Evolutionary conservation across 345 rosid genomes (phyloP), one percentile per base, ranked within the genome.

Genomic region (sweet orange (Citrus sinensis)): DNA sequence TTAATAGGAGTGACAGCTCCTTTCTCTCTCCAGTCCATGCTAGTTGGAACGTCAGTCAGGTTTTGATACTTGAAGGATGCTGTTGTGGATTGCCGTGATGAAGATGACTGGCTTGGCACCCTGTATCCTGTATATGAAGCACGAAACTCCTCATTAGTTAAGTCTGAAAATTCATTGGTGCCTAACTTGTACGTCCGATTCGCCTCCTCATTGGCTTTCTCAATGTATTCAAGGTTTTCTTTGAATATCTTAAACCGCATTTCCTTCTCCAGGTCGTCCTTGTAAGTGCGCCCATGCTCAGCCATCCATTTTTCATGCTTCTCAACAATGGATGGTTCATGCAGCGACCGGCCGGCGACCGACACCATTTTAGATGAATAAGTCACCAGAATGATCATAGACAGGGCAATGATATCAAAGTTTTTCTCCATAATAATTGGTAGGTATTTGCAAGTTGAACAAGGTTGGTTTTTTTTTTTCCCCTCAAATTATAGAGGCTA

Each of bases 151-250:
- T 87, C 92, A 20, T 81, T 20, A 1, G 85, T 86, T 70, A 74
- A 32, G 81, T 91, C 95, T 1, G 91, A 80, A 75, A 89, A 92
- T 71, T 76, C 68, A 78, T 91, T 91, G 70, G 88, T 83, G 24
- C 86, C 78, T 62, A 92, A 86, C 64, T 84, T 83, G 79, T 80
- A 90, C 20, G 90, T 78, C 27, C 61, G 74, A 66, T 80, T 82
- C 25, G 17, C 71, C 24, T 80, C 81, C 32, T 75, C 79, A 51
- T 87, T 83, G 54, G 46, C 69, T 27, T 79, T 58, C 19, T 87
- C 82, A n/a, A 84, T 74, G 56, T 67, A 74, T 70, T 82, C 76
- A 59, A 81, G 42, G 59, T 86, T 89, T 29, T 75, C 51, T 56
- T 81, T 76, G 74, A 82, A 89, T 46, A 89, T 81, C 3, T 79